Percentiles rank a stretch among this genome's conserved stretches.
phyloP scores from a whole-genome alignment of 2,329 filamentous ascomycete genomes.

The Colletotrichum tropicicola region DNA sequence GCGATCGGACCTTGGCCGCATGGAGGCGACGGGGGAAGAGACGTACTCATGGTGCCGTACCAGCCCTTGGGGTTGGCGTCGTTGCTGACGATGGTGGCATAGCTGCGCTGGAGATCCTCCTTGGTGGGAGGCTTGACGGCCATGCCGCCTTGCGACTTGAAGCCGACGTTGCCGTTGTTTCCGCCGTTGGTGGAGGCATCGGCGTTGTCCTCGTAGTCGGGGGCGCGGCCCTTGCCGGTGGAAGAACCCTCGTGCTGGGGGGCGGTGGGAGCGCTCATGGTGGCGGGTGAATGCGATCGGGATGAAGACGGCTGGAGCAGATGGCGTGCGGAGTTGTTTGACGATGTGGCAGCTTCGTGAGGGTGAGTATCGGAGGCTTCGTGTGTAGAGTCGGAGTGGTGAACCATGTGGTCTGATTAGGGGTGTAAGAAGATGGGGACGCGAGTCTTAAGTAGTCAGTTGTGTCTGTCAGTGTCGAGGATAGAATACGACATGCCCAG shows the following conservation, averaged over 20 bases:
- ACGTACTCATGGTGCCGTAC: constrained; percentile 88
- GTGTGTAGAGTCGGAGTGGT: constrained; percentile 5
- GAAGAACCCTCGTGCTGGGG: constrained; percentile 22
- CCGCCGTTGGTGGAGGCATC: constrained; percentile 31
- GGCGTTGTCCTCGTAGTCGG: constrained; percentile 23
- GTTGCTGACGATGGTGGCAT: constrained; percentile 71
- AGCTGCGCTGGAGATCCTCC: constrained; percentile 86
- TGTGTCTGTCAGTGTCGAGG: constrained; percentile 5
- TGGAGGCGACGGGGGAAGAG: background rate
- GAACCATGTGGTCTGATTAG: background rate
- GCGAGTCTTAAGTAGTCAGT: constrained; percentile 24
- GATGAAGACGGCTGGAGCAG: constrained; percentile 14
- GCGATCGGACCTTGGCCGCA: background rate
- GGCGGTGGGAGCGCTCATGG: constrained; percentile 27
- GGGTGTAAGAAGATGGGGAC: background rate
- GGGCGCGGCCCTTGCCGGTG: constrained; percentile 27
- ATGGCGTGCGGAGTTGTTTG: constrained; percentile 10
- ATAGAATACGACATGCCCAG: constrained; percentile 16
- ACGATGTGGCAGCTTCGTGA: constrained; percentile 30
- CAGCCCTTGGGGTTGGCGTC: constrained; percentile 81
- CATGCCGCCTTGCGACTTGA: constrained; percentile 65
- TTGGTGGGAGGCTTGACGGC: constrained; percentile 80
- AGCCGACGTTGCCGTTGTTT: constrained; percentile 44
- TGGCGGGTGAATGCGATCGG: constrained; percentile 16
- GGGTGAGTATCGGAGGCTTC: constrained; percentile 9